These are phyloP conservation scores for Vigna unguiculata DNA, from an alignment of 306 rosid genomes.

Conservation along the genomic window DNA sequence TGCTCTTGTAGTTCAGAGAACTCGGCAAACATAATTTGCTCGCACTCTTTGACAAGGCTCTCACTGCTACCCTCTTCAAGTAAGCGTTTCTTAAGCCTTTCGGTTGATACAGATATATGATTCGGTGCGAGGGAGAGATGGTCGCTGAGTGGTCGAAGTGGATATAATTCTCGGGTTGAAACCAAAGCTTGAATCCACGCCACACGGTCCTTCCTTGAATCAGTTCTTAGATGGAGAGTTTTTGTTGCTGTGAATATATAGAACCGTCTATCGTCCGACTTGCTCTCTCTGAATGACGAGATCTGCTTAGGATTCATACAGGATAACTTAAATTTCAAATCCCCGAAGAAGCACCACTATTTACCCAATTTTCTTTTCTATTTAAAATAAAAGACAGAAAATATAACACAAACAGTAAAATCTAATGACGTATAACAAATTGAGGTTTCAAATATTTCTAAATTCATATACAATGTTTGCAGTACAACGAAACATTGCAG, in stretches of 20 bases:
- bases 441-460: neutral
- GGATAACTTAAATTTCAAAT: slow-evolving; percentile 7
- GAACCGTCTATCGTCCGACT: slow-evolving; percentile 84
- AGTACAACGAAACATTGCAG: slow-evolving; percentile 35
- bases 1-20: slow-evolving; percentile 80
- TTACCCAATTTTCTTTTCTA: neutral
- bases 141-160: slow-evolving; percentile 55
- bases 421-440: neutral
- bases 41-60: slow-evolving; percentile 77
- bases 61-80: slow-evolving; percentile 79
- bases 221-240: slow-evolving; percentile 95
- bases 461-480: slow-evolving; percentile 14
- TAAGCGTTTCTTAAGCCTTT: slow-evolving; percentile 73
- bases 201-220: slow-evolving; percentile 80
- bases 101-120: slow-evolving; percentile 75
- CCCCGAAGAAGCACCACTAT: neutral
- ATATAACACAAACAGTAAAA: neutral
- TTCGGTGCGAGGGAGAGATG: slow-evolving; percentile 62
- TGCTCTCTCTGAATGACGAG: slow-evolving; percentile 92
- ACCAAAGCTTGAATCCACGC: slow-evolving; percentile 93
- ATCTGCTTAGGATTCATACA: slow-evolving; percentile 53
- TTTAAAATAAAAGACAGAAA: neutral
- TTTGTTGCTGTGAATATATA: slow-evolving; percentile 92
- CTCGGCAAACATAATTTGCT: slow-evolving; percentile 86
- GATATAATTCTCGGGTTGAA: slow-evolving; percentile 73